phyloP scores from a whole-genome alignment of 1,284 basidiomycete genomes.

The Volvariella volvacea region DNA sequence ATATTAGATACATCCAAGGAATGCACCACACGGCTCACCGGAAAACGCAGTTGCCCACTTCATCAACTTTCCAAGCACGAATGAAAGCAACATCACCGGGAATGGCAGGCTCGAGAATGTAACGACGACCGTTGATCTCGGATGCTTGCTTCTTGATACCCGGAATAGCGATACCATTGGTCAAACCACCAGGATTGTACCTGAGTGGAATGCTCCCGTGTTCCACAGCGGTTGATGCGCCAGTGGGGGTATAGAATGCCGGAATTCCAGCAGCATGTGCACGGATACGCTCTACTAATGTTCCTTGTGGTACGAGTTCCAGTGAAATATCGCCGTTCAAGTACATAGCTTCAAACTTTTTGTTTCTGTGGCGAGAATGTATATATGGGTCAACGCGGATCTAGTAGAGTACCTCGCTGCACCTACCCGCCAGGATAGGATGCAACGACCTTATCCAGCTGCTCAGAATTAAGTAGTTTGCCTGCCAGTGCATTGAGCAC shows the following conservation, averaged over 20 bases:
- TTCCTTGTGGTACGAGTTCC: slow-evolving; percentile 88
- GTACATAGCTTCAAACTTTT: slow-evolving; percentile 73
- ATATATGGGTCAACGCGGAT: slow-evolving; percentile 1
- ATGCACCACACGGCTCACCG: slow-evolving; percentile 36
- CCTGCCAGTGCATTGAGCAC: slow-evolving; percentile 35
- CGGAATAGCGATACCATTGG: slow-evolving; percentile 56
- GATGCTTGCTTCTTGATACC: slow-evolving; percentile 78
- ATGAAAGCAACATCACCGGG: slow-evolving; percentile 87
- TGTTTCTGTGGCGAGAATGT: slow-evolving; percentile 48
- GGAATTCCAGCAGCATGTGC: slow-evolving; percentile 94
- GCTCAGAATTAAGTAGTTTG: slow-evolving; percentile 68
- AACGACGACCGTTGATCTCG: slow-evolving; percentile 78
- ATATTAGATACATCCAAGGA: slow-evolving; percentile 3
- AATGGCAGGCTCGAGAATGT: slow-evolving; percentile 85
- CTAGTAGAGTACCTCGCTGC: slow-evolving; percentile 4
- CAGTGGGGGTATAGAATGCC: slow-evolving; percentile 94
- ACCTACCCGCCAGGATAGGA: slow-evolving; percentile 82
- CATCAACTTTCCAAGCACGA: slow-evolving; percentile 94
- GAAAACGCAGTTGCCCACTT: slow-evolving; percentile 83
- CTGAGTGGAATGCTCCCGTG: slow-evolving; percentile 70
- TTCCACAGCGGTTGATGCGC: slow-evolving; percentile 85
- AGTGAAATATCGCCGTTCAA: slow-evolving; percentile 77
- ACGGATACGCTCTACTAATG: slow-evolving; percentile 86
- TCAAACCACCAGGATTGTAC: slow-evolving; percentile 63
- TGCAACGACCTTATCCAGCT: slow-evolving; percentile 81